Evolutionary conservation across 345 rosid species (phyloP).

Genomic region (Bruguiera gymnorhiza): DNA sequence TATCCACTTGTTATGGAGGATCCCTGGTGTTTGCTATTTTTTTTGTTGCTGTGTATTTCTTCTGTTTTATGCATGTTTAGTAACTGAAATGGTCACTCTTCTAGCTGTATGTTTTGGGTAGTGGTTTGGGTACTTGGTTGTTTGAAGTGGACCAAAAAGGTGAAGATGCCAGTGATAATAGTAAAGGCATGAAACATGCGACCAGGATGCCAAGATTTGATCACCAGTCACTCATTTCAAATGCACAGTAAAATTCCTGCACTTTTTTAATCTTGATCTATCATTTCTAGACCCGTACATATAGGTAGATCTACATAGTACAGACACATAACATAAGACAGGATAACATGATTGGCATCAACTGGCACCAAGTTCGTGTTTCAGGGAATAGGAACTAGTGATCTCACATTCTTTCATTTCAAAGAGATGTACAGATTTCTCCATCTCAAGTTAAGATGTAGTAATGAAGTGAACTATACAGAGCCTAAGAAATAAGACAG

Average conservation of each 20-base stretch:
- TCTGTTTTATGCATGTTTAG: not conserved
- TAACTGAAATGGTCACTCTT: constrained; percentile 1
- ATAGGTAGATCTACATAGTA: not conserved
- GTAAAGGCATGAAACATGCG: constrained; percentile 33
- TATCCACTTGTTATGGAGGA: not conserved
- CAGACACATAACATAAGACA: not conserved
- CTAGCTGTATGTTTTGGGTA: constrained; percentile 8
- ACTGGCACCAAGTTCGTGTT: too few relatives aligned
- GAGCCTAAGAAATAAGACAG: not conserved
- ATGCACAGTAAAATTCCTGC: constrained; percentile 30
- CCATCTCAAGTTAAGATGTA: too few relatives aligned
- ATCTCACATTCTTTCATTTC: too few relatives aligned
- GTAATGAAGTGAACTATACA: too few relatives aligned
- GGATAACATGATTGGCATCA: not conserved
- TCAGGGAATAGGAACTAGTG: too few relatives aligned
- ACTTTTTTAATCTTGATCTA: not conserved
- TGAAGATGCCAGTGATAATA: constrained; percentile 20
- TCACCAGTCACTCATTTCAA: constrained; percentile 24
- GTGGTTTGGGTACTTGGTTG: constrained; percentile 17
- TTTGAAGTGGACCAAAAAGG: constrained; percentile 16
- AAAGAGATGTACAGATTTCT: too few relatives aligned
- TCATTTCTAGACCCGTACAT: not conserved
- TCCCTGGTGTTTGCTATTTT: not conserved
- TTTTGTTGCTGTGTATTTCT: not conserved
- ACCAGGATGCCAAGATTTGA: constrained; percentile 47